Base-by-base conservation (phyloP, 495 filamentous ascomycete species). In the Penicillium manginii region DNA sequence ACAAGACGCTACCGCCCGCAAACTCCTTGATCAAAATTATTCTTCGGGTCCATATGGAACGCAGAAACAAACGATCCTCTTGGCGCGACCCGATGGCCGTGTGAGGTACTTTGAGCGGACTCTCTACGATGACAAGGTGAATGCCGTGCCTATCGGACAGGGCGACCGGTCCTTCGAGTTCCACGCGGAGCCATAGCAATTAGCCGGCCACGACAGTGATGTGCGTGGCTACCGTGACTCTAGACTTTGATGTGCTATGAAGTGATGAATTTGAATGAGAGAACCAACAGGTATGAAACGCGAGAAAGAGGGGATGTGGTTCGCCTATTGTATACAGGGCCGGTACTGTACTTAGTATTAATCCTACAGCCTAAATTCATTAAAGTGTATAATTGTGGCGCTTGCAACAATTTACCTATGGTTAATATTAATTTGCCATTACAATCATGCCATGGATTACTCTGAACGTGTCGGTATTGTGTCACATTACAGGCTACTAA, bases 51-150 rank as follows among this genome's bases (percentile, higher is more conserved):
- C 68, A 5, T 98, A 98, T 74, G 94, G 94, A n/a, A 98, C 94
- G 1, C 91, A 96, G 70, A 86, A 91, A 61, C 93, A 98, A 78
- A 96, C 91, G 0, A 77, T 98, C 12, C 76, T 98, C 22, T 79
- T 98, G 17, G 87, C 96, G 23, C 85, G 86, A 59, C 82, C 82
- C 67, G 78, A 87, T 18, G 93, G 93, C 14, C 84, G 86, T 50
- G 84, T 96, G 42, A 87, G 85, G 12, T 97, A 90, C 66, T 82
- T 87, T 55, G 94, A 98, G 74, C 83, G 96, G 53, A 89, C 91
- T 22, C 77, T 98, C 40, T 96, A 83, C 73, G 91, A 93, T 70
- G 71, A 77, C 5, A 65, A 88, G 32, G 90, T 83, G 4, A 82
- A 84, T 35, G 77, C 83, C 8, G 76, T 92, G 43, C 75, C 81